A percentile compares a stretch with the other conserved stretches of the same genome.
These are phyloP conservation scores for Cytospora schulzeri DNA, from an alignment of 2,329 filamentous ascomycete species.

Conservation along the genomic window DNA sequence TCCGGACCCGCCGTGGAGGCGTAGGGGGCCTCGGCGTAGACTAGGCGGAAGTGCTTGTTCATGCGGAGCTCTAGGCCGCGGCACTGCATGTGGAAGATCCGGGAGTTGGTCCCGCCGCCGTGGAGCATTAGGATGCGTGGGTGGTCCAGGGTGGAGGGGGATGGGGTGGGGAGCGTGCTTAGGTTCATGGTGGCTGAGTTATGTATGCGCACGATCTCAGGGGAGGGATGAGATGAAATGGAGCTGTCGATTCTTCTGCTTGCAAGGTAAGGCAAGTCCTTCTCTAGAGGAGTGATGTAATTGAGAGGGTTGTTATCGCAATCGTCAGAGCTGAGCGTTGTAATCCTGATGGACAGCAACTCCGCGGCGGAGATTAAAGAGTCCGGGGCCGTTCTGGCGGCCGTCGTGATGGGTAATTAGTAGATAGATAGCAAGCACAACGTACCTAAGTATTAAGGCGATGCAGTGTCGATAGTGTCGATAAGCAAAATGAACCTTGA, in stretches of 20 bases:
- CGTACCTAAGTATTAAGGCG: background rate
- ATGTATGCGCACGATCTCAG: background rate
- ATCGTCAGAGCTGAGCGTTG: background rate
- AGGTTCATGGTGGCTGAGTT: slow-evolving; percentile 12
- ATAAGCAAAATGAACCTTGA: background rate
- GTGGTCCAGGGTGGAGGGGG: slow-evolving; percentile 34
- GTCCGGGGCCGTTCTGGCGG: background rate
- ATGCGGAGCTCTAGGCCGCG: slow-evolving; percentile 56
- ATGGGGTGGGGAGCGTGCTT: slow-evolving; percentile 50
- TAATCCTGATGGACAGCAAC: background rate
- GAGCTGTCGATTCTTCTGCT: no score
- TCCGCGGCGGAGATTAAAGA: background rate
- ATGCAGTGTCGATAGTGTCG: background rate
- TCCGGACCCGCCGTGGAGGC: slow-evolving; percentile 62
- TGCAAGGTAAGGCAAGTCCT: background rate
- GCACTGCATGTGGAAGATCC: slow-evolving; percentile 69
- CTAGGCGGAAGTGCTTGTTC: slow-evolving; percentile 63
- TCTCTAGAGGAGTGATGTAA: background rate
- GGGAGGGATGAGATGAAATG: no score
- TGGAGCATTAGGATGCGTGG: slow-evolving; percentile 81
- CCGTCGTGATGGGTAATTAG: background rate
- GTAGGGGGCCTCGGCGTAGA: slow-evolving; percentile 73
- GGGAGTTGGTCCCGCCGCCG: slow-evolving; percentile 73
- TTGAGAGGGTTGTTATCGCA: background rate
- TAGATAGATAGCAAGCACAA: no score